Conservation (phyloP, 257 asterid genomes). For the Gentiana dahurica region DNA sequence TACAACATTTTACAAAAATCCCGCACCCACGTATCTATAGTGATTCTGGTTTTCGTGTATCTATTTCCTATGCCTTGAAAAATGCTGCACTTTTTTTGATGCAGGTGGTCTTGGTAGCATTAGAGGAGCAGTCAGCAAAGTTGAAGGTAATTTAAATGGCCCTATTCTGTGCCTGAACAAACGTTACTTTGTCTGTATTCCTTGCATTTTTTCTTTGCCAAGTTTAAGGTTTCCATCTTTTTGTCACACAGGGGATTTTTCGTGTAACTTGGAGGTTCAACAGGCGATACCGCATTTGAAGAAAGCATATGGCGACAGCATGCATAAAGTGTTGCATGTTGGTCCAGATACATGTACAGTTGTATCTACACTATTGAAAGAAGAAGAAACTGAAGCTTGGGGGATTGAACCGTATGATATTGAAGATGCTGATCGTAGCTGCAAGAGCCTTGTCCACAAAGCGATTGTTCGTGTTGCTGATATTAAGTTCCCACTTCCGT, state of each 20-base stretch:
- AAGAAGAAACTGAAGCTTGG: slow-evolving; percentile 32
- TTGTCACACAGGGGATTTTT: slow-evolving; percentile 22
- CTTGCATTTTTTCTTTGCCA: too few species aligned
- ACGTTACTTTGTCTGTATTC: too few species aligned
- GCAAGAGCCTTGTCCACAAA: slow-evolving; percentile 27
- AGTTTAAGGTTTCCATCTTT: neutral
- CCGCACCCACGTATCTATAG: too few species aligned
- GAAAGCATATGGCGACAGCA: slow-evolving; percentile 32
- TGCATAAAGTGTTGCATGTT: slow-evolving; percentile 31
- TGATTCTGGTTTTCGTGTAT: neutral
- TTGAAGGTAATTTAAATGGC: slow-evolving; percentile 18
- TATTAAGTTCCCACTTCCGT: slow-evolving; percentile 32
- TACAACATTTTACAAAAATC: too few species aligned
- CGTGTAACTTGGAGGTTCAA: slow-evolving; percentile 22
- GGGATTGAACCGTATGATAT: slow-evolving; percentile 36
- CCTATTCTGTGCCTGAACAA: neutral
- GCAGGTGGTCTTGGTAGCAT: slow-evolving; percentile 15
- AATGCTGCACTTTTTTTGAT: slow-evolving; percentile 4
- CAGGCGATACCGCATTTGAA: slow-evolving; percentile 21
- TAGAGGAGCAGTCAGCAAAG: slow-evolving; percentile 16
- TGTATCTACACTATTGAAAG: slow-evolving; percentile 19
- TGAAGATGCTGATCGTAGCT: slow-evolving; percentile 29
- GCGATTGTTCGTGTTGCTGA: slow-evolving; percentile 36
- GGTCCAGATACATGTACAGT: slow-evolving; percentile 36
- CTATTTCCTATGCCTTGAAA: slow-evolving; percentile 3